These are phyloP conservation scores for Serendipita sp. DNA, from an alignment of 768 basidiomycete species.

Conservation along the genomic window DNA sequence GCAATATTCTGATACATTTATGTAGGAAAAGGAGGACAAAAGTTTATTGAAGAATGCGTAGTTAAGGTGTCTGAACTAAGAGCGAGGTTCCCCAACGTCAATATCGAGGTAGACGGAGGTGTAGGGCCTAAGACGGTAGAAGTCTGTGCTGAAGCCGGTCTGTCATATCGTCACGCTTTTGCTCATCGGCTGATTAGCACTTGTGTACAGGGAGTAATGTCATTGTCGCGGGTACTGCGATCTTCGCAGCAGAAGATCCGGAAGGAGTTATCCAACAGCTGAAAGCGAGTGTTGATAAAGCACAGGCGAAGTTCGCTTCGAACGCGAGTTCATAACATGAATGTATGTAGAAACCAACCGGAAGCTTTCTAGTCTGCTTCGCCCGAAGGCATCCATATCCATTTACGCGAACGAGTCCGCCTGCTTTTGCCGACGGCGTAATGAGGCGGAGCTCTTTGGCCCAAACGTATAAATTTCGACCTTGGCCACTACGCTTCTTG, in stretches of 20 bases:
- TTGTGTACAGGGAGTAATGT: slow-evolving; percentile 75
- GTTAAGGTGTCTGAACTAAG: slow-evolving; percentile 87
- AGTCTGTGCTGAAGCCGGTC: slow-evolving; percentile 79
- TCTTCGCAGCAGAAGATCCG: slow-evolving; percentile 71
- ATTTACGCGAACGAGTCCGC: not conserved
- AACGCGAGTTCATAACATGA: not conserved
- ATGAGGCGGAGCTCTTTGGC: not conserved
- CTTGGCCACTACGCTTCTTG: not conserved
- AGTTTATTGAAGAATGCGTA: slow-evolving; percentile 84
- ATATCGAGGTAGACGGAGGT: slow-evolving; percentile 97
- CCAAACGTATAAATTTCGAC: not conserved
- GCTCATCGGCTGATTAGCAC: not conserved
- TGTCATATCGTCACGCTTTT: slow-evolving; percentile 13
- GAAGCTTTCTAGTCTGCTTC: not conserved
- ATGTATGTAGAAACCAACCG: not conserved
- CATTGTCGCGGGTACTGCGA: slow-evolving; percentile 92
- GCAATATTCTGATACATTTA: not conserved
- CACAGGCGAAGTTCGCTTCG: slow-evolving; percentile 33
- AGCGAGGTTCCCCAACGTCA: slow-evolving; percentile 76
- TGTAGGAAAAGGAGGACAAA: slow-evolving; percentile 82
- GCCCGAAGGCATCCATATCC: not conserved
- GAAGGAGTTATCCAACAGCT: slow-evolving; percentile 58
- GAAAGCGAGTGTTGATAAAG: slow-evolving; percentile 52
- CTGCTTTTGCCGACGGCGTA: not conserved
- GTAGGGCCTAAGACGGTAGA: slow-evolving; percentile 84